Evolutionary conservation across 2,329 filamentous ascomycete species (phyloP), one percentile per base, ranked within the genome.

Genomic region (Drechslerella coelobrocha): DNA sequence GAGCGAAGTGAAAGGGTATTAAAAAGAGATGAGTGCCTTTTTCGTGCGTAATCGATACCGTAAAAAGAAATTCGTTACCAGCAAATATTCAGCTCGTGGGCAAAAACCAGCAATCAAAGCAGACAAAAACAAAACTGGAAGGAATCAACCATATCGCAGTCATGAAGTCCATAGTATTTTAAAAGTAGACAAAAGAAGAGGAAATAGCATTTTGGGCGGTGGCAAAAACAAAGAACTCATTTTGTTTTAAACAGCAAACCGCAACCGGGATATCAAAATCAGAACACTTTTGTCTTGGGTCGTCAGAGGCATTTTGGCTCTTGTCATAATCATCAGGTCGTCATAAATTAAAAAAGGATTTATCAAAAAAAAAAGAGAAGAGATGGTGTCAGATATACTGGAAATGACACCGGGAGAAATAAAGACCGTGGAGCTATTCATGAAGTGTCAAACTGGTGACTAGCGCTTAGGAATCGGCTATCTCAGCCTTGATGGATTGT

Each of bases 111-210:
- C 55, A 63, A 68, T 63, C 60, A 72, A 61, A 52, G 56, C 61
- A 72, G 56, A 53, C 54, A 31, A 39, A 45, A 65, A 54, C 54
- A 47, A 54, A 73, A 57, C 39, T 57, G 48, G 31, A 52, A 53
- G 31, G 66, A 74, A 55, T 61, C 68, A 74, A 61, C 21, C 53
- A 63, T 62, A 60, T 56, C 57, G 51, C 65, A 69, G 55, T 69
- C 65, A 27, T 69, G 39, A 68, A 45, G 61, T 55, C 62, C 65
- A 39, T 56, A 14, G 12, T 51, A 19, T 45, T 21, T 43, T 41
- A 50, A 72, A 47, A 34, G 39, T 41, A 55, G 26, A 31, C 47
- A 26, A 56, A 37, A 59, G 55, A 37, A 63, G 34, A 50, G 45
- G n/a, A 21, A 37, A 37, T 45, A 24, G 21, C 43, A 37, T 57